phyloP scores from a whole-genome alignment of 2,329 filamentous ascomycete species.

The Cercospora janseana region DNA sequence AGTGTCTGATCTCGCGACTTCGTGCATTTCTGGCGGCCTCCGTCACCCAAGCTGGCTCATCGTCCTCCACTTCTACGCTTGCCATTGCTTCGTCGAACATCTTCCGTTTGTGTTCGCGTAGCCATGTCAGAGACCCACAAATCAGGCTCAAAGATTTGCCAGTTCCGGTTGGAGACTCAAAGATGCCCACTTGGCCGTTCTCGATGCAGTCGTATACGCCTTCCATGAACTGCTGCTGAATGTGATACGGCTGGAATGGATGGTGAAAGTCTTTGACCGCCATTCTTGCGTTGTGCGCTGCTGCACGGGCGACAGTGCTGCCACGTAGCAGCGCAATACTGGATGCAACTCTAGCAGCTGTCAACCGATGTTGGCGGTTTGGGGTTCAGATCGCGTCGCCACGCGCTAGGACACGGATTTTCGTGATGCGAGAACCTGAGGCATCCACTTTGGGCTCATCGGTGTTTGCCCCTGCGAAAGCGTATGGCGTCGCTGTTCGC shows the following conservation, averaged over 20 bases:
- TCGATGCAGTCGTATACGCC: constrained; percentile 77
- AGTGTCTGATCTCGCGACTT: constrained; percentile 62
- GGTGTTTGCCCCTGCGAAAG: constrained; percentile 47
- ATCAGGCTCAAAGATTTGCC: constrained; percentile 92
- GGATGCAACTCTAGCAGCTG: background rate
- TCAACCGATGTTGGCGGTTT: background rate
- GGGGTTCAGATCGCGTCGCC: constrained; percentile 10
- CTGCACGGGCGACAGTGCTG: background rate
- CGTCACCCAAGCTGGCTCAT: constrained; percentile 81
- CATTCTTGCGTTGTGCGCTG: constrained; percentile 18
- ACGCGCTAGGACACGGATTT: constrained; percentile 29
- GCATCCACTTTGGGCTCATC: constrained; percentile 33
- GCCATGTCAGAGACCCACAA: constrained; percentile 84
- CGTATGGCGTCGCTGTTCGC: constrained; percentile 34
- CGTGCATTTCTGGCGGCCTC: constrained; percentile 71
- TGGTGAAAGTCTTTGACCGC: constrained; percentile 68
- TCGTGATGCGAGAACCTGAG: constrained; percentile 17
- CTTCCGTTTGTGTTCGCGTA: constrained; percentile 74
- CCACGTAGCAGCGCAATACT: too few species aligned
- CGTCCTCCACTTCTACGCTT: constrained; percentile 51
- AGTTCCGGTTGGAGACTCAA: constrained; percentile 84
- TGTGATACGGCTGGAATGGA: constrained; percentile 81
- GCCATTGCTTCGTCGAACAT: constrained; percentile 55
- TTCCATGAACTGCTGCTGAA: constrained; percentile 85
- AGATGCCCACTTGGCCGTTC: constrained; percentile 76